Evolutionary conservation across 164 flowering plant genomes (phyloP).

Genomic region (Vitis amurensis): DNA sequence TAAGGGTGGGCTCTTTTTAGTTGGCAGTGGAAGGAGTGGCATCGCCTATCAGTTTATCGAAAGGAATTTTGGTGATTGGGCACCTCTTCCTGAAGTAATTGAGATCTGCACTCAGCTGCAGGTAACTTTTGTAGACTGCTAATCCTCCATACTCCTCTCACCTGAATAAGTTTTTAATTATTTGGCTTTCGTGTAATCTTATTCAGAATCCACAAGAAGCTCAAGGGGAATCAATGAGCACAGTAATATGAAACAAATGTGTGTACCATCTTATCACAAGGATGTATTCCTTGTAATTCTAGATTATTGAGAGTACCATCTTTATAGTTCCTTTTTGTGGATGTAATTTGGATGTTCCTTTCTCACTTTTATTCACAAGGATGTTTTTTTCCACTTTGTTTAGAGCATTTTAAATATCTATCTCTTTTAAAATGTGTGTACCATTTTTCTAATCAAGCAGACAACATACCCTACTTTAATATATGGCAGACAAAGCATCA

Average conservation of each 20-base stretch:
- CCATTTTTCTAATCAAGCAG: too few relatives aligned
- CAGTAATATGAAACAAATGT: conserved; percentile 11
- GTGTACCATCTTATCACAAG: background rate
- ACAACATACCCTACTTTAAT: too few relatives aligned
- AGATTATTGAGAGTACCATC: too few relatives aligned
- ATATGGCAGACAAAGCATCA: too few relatives aligned
- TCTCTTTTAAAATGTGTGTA: too few relatives aligned
- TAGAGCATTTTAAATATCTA: too few relatives aligned
- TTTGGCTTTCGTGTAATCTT: conserved; percentile 10
- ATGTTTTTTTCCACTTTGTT: too few relatives aligned
- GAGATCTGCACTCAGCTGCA: conserved; percentile 56
- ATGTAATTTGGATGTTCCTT: too few relatives aligned
- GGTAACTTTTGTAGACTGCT: conserved; percentile 32
- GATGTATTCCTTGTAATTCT: background rate
- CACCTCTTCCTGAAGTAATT: conserved; percentile 63
- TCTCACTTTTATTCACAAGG: too few relatives aligned
- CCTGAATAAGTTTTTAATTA: background rate
- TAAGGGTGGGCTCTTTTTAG: conserved; percentile 71
- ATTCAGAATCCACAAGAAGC: conserved; percentile 26
- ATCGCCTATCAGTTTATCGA: conserved; percentile 82
- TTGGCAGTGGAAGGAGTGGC: conserved; percentile 70
- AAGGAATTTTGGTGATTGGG: conserved; percentile 85
- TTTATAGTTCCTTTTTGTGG: too few relatives aligned
- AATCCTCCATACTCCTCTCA: conserved; percentile 1
- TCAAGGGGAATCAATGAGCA: conserved; percentile 15